Evolutionary conservation across 176 grass and related monocot genomes (phyloP), one percentile per base, ranked within the genome.

Genomic region (Phoenix dactylifera): DNA sequence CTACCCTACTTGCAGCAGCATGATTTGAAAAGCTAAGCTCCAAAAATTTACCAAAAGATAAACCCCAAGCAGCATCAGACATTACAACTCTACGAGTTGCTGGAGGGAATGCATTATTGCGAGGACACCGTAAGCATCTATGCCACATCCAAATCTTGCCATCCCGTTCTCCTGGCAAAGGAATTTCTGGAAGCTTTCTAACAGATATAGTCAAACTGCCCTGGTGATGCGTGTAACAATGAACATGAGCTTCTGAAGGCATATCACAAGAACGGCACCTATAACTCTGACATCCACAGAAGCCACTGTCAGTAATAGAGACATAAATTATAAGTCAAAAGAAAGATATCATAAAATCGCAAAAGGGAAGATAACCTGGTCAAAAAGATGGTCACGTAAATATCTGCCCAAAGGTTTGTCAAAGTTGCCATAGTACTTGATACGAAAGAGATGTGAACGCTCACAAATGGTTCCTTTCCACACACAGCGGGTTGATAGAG

Each of bases 1-100:
- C 87, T 29, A 98, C 81, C 70, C 93, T 79, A 85, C 84, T 98
- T 83, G 87, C 82, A 66, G 93, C 84, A 77, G 88, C 85, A 75
- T 92, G 78, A 48, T 92, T 90, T 70, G 93, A 88, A 75, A 98
- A 98, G 65, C 88, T 92, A 72, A 98, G 87, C 66, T 98, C 93
- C 76, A 98, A 92, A 82, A 91, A 98, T 74, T 90, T 87, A 66
- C 93, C 93, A 74, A 98, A 86, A 71, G 93, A 98, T 55, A 98
- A 84, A 78, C 93, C 82, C 93, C 88, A 91, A 66, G 87, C 85
- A 77, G 88, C 93, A 73, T 87, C 82, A 67, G 87, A 98, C 81
- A 98, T 91, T 9, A 89, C 77, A 78, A 89, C 86, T 73, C 93
- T 83, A 57, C 74, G 82, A 80, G 81, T 92, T 72, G 93, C 74